Base-by-base conservation (phyloP, 2,329 filamentous ascomycete genomes). In the Venturia effusa region DNA sequence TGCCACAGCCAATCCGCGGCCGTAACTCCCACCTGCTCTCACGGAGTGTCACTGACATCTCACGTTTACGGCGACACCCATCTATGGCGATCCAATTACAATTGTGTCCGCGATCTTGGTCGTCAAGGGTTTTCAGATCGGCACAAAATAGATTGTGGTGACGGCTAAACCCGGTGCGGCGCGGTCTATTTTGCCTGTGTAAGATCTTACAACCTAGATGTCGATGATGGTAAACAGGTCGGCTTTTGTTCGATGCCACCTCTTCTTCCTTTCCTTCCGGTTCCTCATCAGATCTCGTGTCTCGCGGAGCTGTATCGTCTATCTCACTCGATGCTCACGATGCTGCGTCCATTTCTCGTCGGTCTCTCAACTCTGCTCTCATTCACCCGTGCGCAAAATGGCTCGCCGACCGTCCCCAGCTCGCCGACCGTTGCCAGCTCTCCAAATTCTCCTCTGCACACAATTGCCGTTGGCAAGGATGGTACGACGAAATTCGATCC, bases 401-500 rank as follows among this genome's bases (percentile, higher is more conserved):
- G 10, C 37, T 39, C 37, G 37, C 37, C 37, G 8, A 10, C 37
- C 37, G 10, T 11, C 10, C 15, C 37, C 37, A 39, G 37, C 37
- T 15, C 37, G 2, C 10, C 37, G 10, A 39, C 37, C 37, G 10
- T 11, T 11, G 10, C 37, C 37, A 39, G 37, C 37, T 15, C 37
- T 10, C 10, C 37, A 8, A 39, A n/a, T n/a, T n/a, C 37, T 2
- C 5, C 40, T 3, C 15, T 51, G 7, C 40, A 45, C 3, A 64
- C 61, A 24, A 30, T 65, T 32, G 40, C 43, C 19, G 59, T 65
- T 17, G 63, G 63, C 6, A 24, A 64, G 32, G 48, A 22, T 27
- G 61, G 61, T 4, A n/a, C 27, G 2, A 34, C 54, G 2, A 64
- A 27, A 22, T 65, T 65, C 61, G 34, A 40, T 19, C 63, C 63